Evolutionary conservation across 345 rosid species (phyloP), one percentile per base, ranked within the genome.

Genomic region (Leavenworthia alabamica): DNA sequence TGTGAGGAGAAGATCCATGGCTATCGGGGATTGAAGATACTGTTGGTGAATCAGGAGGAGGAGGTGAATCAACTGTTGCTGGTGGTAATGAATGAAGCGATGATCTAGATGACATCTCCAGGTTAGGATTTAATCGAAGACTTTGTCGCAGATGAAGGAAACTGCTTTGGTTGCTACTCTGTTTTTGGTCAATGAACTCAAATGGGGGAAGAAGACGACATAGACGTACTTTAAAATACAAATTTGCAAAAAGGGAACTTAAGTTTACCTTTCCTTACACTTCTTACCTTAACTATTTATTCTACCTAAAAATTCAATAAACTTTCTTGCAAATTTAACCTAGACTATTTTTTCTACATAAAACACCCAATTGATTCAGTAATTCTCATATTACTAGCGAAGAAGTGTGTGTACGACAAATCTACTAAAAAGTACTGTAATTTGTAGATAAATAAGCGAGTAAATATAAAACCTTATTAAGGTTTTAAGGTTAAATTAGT

Each of bases 1-100:
- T 64, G 28, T 67, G 68, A 9, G 71, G 74, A 1, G 92, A 81
- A 73, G 74, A 75, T 22, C 71, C 77, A 53, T 73, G 81, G 54
- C 74, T 75, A 41, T 61, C 68, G 43, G 88, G 67, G 36, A 74
- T 69, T n/a, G 78, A 44, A 39, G 80, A 71, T n/a, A 73, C 69
- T 0, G 82, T 67, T 1, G 69, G 70, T n/a, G 84, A 78, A 54
- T 68, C 79, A 7, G 77, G 64, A 27, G 72, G 73, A 7, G 77
- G 64, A 27, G 72, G 73, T 32, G 82, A 70, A 7, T 70, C 60
- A 3, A 52, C 5, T 1, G 48, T 41, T 17, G 52, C 36, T 42
- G 79, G 67, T 31, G 83, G 81, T 42, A 71, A 0, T 58, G 71
- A 49, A 14, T 57, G 75, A 42, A 58, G 66, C 5, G 75, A 64